Conservation (phyloP, 2,329 filamentous ascomycete genomes). For the Aspergillus chevalieri region DNA sequence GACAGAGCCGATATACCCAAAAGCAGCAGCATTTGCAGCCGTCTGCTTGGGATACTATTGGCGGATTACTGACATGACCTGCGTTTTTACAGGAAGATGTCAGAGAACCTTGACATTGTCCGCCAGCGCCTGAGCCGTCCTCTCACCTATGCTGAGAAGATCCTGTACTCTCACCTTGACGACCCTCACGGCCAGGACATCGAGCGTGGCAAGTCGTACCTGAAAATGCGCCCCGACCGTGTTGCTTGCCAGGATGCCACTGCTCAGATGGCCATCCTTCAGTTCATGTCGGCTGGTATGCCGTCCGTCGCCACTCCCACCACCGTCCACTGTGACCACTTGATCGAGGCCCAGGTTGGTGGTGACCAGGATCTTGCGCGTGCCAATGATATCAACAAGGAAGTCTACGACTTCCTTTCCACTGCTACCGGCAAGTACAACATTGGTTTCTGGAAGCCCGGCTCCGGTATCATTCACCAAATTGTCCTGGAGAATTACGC, state of each 20-base stretch:
- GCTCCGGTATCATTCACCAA: constrained; percentile 99
- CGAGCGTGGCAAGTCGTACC: constrained; percentile 88
- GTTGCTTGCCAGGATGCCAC: constrained; percentile 99
- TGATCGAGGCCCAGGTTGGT: constrained; percentile 96
- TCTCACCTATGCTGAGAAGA: constrained; percentile 94
- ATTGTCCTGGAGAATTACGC: constrained; percentile 98
- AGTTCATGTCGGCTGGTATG: constrained; percentile 99
- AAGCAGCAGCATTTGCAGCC: not conserved
- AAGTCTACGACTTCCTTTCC: constrained; percentile 96
- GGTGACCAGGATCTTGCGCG: constrained; percentile 88
- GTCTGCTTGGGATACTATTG: not conserved
- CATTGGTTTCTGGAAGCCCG: constrained; percentile 99
- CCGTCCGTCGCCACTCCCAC: constrained; percentile 87
- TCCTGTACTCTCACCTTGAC: constrained; percentile 97
- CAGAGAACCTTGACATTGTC: constrained; percentile 90
- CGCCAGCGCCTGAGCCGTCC: constrained; percentile 84
- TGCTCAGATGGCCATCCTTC: constrained; percentile 97
- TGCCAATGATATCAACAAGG: constrained; percentile 92
- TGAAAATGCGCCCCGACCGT: constrained; percentile 93
- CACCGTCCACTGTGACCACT: constrained; percentile 97
- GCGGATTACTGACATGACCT: constrained; percentile 16
- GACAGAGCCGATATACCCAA: constrained; percentile 6
- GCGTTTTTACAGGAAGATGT: constrained; percentile 72
- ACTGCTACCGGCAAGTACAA: constrained; percentile 97
- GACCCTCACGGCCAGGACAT: constrained; percentile 95